These are phyloP conservation scores for Chamaecrista fasciculata DNA, from an alignment of 306 rosid genomes.

Conservation along the genomic window DNA sequence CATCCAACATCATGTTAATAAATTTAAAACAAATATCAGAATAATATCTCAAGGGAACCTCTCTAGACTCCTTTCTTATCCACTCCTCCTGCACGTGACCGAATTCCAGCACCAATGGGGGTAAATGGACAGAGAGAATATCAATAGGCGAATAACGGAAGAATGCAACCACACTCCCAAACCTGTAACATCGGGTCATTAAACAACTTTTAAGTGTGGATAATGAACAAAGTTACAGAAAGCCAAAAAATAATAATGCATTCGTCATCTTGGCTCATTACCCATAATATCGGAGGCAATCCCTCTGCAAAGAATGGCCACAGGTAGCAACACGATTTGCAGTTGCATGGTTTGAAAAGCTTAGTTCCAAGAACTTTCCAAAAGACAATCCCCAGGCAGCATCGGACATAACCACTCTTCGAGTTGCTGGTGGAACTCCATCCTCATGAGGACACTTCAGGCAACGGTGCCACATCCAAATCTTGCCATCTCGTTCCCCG, in stretches of 20 bases:
- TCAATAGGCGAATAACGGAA: constrained; percentile 91
- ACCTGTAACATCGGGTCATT: constrained; percentile 53
- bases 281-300: constrained; percentile 98
- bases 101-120: constrained; percentile 79
- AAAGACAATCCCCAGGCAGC: constrained; percentile 99
- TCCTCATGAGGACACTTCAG: constrained; percentile 71
- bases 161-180: constrained; percentile 93
- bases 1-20: constrained; percentile 16
- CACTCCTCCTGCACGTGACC: constrained; percentile 70
- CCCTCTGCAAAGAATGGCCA: constrained; percentile 98
- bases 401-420: constrained; percentile 93
- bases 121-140: constrained; percentile 82
- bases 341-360: constrained; percentile 98
- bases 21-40: constrained; percentile 23
- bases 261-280: constrained; percentile 31
- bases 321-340: constrained; percentile 96
- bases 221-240: constrained; percentile 17
- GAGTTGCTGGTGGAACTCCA: constrained; percentile 98
- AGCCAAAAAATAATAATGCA: constrained; percentile 11
- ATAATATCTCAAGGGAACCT: constrained; percentile 49
- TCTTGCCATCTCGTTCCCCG: constrained; percentile 87
- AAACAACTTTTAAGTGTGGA: constrained; percentile 30
- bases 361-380: constrained; percentile 97
- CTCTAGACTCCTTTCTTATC: constrained; percentile 70
- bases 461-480: constrained; percentile 99